Conservation (phyloP, 768 basidiomycete species). For the Agaricus subrufescens region DNA sequence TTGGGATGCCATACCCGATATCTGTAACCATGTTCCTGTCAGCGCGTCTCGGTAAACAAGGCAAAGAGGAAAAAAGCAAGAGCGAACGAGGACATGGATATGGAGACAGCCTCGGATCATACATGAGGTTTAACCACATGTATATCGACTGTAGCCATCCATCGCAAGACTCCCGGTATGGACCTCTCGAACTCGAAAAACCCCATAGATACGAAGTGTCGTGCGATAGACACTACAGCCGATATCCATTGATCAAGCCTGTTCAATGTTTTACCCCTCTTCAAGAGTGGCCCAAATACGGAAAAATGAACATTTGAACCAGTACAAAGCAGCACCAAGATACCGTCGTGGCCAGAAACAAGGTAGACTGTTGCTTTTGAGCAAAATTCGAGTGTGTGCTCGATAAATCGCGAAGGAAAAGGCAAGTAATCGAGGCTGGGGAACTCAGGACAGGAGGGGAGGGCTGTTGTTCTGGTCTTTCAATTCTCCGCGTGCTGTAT, state of each 20-base stretch:
- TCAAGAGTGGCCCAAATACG: background rate
- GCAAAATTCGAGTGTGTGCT: background rate
- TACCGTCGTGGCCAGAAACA: too few species aligned
- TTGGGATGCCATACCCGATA: background rate
- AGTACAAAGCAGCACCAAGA: too few species aligned
- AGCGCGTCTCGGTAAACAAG: background rate
- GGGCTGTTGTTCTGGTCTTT: background rate
- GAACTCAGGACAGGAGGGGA: background rate
- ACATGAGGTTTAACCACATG: background rate
- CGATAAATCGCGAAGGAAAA: background rate
- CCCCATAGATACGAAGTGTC: slow-evolving; percentile 1
- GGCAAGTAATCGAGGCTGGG: background rate
- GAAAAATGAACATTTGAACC: background rate
- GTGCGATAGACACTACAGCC: slow-evolving; percentile 7
- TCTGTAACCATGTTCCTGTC: background rate
- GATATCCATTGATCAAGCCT: slow-evolving; percentile 5
- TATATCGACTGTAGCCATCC: slow-evolving; percentile 11
- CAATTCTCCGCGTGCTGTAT: background rate
- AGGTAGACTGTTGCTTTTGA: too few species aligned
- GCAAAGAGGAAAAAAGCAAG: background rate
- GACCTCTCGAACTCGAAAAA: slow-evolving; percentile 6
- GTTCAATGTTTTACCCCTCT: background rate
- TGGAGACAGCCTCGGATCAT: background rate
- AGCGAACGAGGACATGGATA: background rate
- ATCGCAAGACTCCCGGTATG: slow-evolving; percentile 10